A percentile compares a stretch with the other conserved stretches of the same genome.
Evolutionary conservation across 2,329 filamentous ascomycete species (phyloP).

Genomic region (Zymoseptoria crescenta): DNA sequence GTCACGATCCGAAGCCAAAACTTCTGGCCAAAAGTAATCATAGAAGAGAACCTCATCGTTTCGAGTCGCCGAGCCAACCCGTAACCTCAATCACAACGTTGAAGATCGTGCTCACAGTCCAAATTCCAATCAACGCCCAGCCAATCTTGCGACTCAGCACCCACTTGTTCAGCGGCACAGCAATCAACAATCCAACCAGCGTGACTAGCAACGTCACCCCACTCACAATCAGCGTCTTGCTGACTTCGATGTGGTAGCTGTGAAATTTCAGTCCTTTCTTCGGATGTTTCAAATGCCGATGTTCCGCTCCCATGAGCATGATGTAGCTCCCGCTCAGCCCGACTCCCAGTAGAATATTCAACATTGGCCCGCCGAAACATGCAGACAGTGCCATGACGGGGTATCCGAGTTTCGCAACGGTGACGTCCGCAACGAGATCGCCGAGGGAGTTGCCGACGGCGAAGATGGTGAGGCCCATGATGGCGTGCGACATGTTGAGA

Average conservation of each 20-base stretch:
- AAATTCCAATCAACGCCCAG: constrained; percentile 68
- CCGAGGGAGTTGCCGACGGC: constrained; percentile 93
- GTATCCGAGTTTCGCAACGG: constrained; percentile 84
- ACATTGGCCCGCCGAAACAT: constrained; percentile 96
- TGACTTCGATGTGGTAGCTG: constrained; percentile 76
- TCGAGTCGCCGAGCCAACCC: constrained; percentile 21
- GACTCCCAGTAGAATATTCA: constrained; percentile 92
- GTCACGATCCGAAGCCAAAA: neutral
- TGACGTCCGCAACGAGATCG: constrained; percentile 90
- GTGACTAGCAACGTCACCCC: constrained; percentile 77
- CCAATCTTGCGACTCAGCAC: constrained; percentile 76
- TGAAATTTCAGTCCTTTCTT: constrained; percentile 57
- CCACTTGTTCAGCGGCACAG: constrained; percentile 82
- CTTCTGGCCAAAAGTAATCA: neutral
- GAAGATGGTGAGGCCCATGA: constrained; percentile 90
- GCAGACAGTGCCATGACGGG: constrained; percentile 93
- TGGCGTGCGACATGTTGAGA: constrained; percentile 85
- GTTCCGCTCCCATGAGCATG: constrained; percentile 63
- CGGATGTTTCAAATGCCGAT: constrained; percentile 60
- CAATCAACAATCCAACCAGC: constrained; percentile 66
- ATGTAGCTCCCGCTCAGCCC: constrained; percentile 88
- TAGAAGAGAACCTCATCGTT: neutral
- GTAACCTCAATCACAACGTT: constrained; percentile 74
- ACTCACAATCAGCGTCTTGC: constrained; percentile 75
- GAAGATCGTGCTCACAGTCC: constrained; percentile 68